Evolutionary conservation across 257 asterid species (phyloP).

Genomic region (Marsdenia floribunda): DNA sequence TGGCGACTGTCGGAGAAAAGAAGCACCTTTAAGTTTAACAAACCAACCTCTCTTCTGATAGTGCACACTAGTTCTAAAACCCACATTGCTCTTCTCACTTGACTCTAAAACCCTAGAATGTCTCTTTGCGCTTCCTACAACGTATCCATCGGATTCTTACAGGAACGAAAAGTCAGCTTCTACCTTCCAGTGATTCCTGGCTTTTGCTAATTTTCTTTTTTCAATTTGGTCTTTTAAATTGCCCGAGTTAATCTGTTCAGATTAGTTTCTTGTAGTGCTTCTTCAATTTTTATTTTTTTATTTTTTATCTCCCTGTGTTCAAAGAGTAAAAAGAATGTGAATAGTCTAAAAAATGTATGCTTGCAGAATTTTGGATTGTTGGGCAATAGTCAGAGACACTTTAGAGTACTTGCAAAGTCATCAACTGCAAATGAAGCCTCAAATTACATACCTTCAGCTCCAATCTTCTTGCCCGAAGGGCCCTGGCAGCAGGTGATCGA

Average conservation of each 20-base stretch:
- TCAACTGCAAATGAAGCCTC: slow-evolving; percentile 43
- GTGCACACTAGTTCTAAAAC: not conserved
- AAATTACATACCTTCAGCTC: slow-evolving; percentile 81
- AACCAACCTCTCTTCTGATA: too few relatives aligned
- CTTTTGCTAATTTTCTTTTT: not conserved
- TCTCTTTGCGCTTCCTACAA: slow-evolving; percentile 35
- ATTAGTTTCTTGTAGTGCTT: not conserved
- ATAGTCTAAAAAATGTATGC: not conserved
- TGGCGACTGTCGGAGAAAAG: too few relatives aligned
- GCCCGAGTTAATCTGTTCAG: not conserved
- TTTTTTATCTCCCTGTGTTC: not conserved
- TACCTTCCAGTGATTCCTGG: not conserved
- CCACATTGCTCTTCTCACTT: not conserved
- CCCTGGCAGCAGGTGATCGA: slow-evolving; percentile 70
- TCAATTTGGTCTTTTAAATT: not conserved
- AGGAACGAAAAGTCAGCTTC: slow-evolving; percentile 38
- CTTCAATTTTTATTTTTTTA: not conserved
- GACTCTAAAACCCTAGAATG: slow-evolving; percentile 28
- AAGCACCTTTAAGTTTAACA: too few relatives aligned
- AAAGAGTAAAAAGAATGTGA: not conserved
- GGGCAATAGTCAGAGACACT: slow-evolving; percentile 23
- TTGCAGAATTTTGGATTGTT: slow-evolving; percentile 35
- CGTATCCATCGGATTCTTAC: slow-evolving; percentile 31
- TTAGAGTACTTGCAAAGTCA: slow-evolving; percentile 42
- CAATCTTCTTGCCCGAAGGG: slow-evolving; percentile 78